Evolutionary conservation across 768 basidiomycete species (phyloP), one percentile per base, ranked within the genome.

Genomic region (Amyloporia xantha): DNA sequence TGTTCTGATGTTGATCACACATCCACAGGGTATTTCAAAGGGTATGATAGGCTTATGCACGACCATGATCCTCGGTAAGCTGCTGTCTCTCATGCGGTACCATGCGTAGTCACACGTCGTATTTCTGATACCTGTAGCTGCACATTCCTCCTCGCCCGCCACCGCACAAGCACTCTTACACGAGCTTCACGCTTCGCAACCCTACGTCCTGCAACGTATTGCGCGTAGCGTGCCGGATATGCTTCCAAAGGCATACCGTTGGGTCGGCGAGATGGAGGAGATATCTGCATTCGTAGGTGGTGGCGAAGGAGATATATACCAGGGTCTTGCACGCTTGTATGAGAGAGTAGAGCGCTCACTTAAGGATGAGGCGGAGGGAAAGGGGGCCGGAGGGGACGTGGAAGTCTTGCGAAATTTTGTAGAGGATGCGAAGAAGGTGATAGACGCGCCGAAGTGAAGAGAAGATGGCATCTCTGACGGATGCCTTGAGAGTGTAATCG

Each of bases 221-320:
- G 64, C 66, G 3, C 58, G 57, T 40, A 52, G 53, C 1, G 60
- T 81, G 24, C 74, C 77, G 4, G 49, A 61, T 27, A 78, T 81
- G 78, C 62, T 79, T 17, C 77, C 74, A n/a, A 84, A 82, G 53
- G 77, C 78, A 3, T 81, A 84, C 55, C 69, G 81, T 43, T 82
- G 73, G 74, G 71, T 76, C 12, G 75, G 73, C 40, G 80, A 83
- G 66, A 82, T 81, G 81, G 67, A 76, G 44, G 82, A 84, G 61
- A 81, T 84, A 35, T 71, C 73, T 2, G 67, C 62, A 5, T 82
- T 82, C 60, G 75, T 82, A 10, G 53, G 54, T 5, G 53, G 52
- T 5, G 60, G 57, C 12, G 55, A 48, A 9, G 72, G 72, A 7
- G 69, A 72, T 20, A 71, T 74, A 4, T 75, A 78, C 57, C 59